phyloP scores from a whole-genome alignment of 805 yeast species.

The Torulaspora indica region DNA sequence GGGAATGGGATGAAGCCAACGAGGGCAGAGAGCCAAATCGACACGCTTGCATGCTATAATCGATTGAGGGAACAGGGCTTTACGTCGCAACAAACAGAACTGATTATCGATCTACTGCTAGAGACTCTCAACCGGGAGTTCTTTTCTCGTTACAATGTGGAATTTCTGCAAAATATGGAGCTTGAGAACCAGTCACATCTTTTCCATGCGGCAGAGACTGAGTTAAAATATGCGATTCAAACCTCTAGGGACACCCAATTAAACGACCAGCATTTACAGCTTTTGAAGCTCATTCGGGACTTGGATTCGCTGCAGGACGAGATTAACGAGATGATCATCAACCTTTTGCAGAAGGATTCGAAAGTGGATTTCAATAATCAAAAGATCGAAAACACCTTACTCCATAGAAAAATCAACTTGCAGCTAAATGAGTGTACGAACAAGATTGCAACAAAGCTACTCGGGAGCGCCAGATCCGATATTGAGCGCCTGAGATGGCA shows the following conservation, averaged over 20 bases:
- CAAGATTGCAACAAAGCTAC: slow-evolving; percentile 74
- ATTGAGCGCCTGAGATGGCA: slow-evolving; percentile 92
- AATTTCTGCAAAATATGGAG: slow-evolving; percentile 46
- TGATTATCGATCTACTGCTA: slow-evolving; percentile 35
- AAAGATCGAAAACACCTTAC: slow-evolving; percentile 73
- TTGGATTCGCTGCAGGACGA: slow-evolving; percentile 73
- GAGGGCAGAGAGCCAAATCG: slow-evolving; percentile 31
- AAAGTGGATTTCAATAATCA: slow-evolving; percentile 84
- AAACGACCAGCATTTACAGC: slow-evolving; percentile 59
- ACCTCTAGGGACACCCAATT: slow-evolving; percentile 65
- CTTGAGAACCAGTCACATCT: slow-evolving; percentile 83
- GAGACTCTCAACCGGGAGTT: slow-evolving; percentile 38
- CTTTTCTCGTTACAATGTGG: slow-evolving; percentile 40
- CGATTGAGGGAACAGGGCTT: slow-evolving; percentile 21
- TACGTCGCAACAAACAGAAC: slow-evolving; percentile 23
- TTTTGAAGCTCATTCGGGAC: slow-evolving; percentile 66
- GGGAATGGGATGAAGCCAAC: slow-evolving; percentile 31
- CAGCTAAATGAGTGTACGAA: slow-evolving; percentile 78
- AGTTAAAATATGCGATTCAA: slow-evolving; percentile 71
- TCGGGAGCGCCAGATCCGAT: slow-evolving; percentile 76
- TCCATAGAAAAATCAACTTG: slow-evolving; percentile 61
- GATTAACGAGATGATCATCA: slow-evolving; percentile 54
- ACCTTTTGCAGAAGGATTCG: slow-evolving; percentile 64
- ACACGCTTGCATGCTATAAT: slow-evolving; percentile 25
- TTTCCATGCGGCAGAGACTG: slow-evolving; percentile 89